phyloP scores from a whole-genome alignment of 2,329 filamentous ascomycete genomes.

The Neurospora sp. region DNA sequence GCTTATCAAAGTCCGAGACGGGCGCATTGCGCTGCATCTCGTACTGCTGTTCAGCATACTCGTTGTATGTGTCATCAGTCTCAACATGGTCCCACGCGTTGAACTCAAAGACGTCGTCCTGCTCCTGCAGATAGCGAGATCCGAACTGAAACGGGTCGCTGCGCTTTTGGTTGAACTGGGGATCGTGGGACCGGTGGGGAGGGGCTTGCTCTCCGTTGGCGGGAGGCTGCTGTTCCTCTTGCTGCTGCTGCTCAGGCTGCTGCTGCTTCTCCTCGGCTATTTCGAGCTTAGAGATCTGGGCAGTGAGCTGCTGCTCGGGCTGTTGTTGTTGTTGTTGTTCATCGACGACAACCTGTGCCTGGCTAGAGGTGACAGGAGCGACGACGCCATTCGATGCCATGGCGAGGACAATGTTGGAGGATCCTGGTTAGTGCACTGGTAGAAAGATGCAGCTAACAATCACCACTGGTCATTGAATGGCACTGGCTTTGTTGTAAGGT shows the following conservation, averaged over 20 bases:
- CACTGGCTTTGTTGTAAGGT: conserved; percentile 9
- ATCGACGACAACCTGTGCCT: conserved; percentile 3
- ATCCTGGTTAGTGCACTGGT: conserved; percentile 8
- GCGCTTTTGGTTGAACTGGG: conserved; percentile 68
- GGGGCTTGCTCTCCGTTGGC: too few species aligned
- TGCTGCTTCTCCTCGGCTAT: conserved; percentile 13
- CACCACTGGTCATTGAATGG: conserved; percentile 17
- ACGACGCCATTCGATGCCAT: conserved; percentile 11
- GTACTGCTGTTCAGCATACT: conserved; percentile 78
- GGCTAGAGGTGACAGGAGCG: conserved; percentile 1
- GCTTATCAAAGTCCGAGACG: conserved; percentile 87
- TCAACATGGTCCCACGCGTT: conserved; percentile 99
- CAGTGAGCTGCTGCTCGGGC: conserved; percentile 11
- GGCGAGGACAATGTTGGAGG: conserved; percentile 1
- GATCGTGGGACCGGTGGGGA: conserved; percentile 61
- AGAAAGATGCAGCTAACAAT: conserved; percentile 15
- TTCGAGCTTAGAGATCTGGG: conserved; percentile 16
- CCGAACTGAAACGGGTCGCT: conserved; percentile 94
- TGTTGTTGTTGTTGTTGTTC: background rate
- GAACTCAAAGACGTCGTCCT: conserved; percentile 90
- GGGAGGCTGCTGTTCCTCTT: background rate
- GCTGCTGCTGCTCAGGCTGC: background rate
- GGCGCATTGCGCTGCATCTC: conserved; percentile 75
- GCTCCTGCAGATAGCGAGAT: conserved; percentile 71
- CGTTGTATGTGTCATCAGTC: conserved; percentile 78